A percentile compares a stretch with the other conserved stretches of the same genome.
These are phyloP conservation scores for Aspergillus hortae DNA, from an alignment of 2,329 filamentous ascomycete genomes.

Conservation along the genomic window DNA sequence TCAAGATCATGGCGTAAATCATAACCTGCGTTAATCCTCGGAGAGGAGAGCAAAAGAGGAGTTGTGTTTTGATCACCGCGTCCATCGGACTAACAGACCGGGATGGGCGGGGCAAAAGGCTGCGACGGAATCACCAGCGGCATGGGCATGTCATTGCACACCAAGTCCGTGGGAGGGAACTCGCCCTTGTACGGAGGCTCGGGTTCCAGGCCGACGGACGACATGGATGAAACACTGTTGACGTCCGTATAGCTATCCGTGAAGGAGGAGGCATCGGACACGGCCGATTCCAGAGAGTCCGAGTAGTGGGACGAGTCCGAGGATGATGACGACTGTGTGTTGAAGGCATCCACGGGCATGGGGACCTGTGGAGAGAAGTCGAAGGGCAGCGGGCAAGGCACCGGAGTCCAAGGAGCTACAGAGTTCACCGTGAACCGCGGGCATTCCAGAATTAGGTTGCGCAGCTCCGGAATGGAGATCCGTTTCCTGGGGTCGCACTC, in stretches of 20 bases:
- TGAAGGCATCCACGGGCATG: conserved; percentile 31
- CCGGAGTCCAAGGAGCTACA: conserved; percentile 39
- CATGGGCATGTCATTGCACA: conserved; percentile 26
- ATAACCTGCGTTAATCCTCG: conserved; percentile 14
- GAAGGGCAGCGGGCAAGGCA: conserved; percentile 31
- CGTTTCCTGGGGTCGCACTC: conserved; percentile 77
- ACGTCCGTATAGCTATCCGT: conserved; percentile 36
- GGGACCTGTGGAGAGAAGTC: conserved; percentile 35
- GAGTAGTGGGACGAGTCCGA: conserved; percentile 34
- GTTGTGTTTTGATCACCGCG: background rate
- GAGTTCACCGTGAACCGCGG: conserved; percentile 60
- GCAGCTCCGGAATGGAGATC: conserved; percentile 76
- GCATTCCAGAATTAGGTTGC: conserved; percentile 72
- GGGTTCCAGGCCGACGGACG: conserved; percentile 31
- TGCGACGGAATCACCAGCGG: conserved; percentile 26
- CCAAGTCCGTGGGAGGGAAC: conserved; percentile 25
- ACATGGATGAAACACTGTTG: conserved; percentile 33
- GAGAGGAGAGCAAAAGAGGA: background rate
- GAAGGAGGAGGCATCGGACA: conserved; percentile 37
- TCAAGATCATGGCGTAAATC: conserved; percentile 14
- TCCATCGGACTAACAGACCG: conserved; percentile 20
- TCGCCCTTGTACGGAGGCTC: conserved; percentile 28
- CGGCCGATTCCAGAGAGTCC: conserved; percentile 37
- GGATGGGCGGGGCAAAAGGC: conserved; percentile 22
- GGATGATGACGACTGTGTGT: conserved; percentile 36